Evolutionary conservation across 164 flowering plant species (phyloP).

Genomic region (Pachysandra terminalis): DNA sequence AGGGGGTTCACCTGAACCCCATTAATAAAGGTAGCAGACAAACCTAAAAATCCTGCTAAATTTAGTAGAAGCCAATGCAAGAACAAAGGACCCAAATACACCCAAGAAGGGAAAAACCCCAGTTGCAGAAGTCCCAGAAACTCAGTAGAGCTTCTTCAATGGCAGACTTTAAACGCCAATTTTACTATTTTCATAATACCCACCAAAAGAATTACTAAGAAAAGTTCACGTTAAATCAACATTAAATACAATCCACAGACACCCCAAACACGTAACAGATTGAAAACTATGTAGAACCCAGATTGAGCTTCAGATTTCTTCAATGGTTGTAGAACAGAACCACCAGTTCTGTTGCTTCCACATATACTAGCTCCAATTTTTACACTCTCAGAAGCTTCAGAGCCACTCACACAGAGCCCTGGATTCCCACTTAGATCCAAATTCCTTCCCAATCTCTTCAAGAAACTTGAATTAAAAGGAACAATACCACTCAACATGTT

Average conservation of each 20-base stretch:
- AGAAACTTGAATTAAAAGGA: slow-evolving; percentile 60
- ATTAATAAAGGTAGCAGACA: too few relatives aligned
- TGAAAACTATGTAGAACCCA: slow-evolving; percentile 15
- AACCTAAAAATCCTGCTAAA: background rate
- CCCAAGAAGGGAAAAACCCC: background rate
- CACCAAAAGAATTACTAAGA: background rate
- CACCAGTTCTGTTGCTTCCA: slow-evolving; percentile 35
- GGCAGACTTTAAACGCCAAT: background rate
- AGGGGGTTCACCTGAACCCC: background rate
- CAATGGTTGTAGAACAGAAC: slow-evolving; percentile 34
- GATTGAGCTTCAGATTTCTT: slow-evolving; percentile 44
- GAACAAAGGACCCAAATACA: background rate
- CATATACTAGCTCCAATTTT: slow-evolving; percentile 50
- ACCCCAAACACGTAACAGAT: slow-evolving; percentile 3
- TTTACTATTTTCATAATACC: background rate
- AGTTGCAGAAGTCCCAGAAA: background rate
- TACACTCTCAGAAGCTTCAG: slow-evolving; percentile 32
- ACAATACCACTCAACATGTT: slow-evolving; percentile 67
- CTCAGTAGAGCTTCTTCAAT: slow-evolving; percentile 2
- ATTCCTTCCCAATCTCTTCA: slow-evolving; percentile 64
- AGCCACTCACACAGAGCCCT: slow-evolving; percentile 57
- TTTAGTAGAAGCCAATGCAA: background rate
- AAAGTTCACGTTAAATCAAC: slow-evolving; percentile 6
- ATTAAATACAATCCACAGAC: slow-evolving; percentile 13
- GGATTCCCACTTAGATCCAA: slow-evolving; percentile 72